Evolutionary conservation across 2,329 filamentous ascomycete species (phyloP).

Genomic region (Cordyceps javanica): DNA sequence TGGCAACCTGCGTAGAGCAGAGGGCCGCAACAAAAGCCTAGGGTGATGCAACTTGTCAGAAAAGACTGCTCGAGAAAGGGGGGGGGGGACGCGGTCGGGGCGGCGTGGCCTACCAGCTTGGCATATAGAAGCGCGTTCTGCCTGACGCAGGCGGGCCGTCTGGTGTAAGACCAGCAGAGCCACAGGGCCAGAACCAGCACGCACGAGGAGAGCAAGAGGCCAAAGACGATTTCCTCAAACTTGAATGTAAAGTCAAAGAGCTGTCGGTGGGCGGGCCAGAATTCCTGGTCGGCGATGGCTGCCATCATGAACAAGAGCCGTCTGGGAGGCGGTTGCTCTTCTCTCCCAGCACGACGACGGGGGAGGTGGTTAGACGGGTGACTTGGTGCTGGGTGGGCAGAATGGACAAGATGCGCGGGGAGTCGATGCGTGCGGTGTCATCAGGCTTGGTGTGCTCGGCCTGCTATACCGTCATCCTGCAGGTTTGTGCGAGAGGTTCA

Average conservation of each 20-base stretch:
- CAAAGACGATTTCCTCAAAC: background rate
- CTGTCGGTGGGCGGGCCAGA: background rate
- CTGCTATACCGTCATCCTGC: no score
- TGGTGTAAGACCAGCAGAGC: background rate
- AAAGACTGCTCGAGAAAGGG: no score
- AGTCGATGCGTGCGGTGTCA: no score
- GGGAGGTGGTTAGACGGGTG: no score
- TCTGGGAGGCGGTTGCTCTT: no score
- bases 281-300: background rate
- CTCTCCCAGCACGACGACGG: no score
- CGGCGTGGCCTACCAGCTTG: background rate
- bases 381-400: no score
- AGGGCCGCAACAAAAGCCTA: background rate
- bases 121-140: background rate
- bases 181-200: background rate
- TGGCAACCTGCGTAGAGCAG: background rate
- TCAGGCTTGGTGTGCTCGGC: no score
- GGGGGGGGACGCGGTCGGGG: background rate
- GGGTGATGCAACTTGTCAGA: background rate
- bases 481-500: no score
- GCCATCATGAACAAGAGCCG: background rate
- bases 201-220: background rate
- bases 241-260: background rate
- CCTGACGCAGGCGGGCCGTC: background rate
- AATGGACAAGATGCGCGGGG: no score